Evolutionary conservation across 495 filamentous ascomycete species (phyloP).

Genomic region (Penicillium pulvis): DNA sequence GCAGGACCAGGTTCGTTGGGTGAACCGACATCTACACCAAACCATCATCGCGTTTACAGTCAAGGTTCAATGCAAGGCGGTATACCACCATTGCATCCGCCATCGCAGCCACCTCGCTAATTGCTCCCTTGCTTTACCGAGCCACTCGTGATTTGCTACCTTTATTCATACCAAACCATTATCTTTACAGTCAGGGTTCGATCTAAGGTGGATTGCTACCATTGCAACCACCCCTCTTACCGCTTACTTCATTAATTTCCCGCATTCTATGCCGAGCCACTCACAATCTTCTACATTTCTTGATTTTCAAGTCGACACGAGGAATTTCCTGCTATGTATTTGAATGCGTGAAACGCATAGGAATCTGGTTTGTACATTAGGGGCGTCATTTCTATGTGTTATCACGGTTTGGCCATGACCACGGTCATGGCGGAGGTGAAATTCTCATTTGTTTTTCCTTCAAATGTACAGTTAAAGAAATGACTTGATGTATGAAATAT

Average conservation of each 20-base stretch:
- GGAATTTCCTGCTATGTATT: not conserved
- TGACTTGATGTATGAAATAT: conserved; percentile 23
- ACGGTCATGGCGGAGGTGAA: conserved; percentile 1
- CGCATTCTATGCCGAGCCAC: not conserved
- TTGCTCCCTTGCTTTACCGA: not conserved
- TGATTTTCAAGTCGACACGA: not conserved
- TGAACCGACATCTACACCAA: conserved; percentile 26
- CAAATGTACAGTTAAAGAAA: conserved; percentile 30
- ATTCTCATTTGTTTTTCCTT: conserved; percentile 11
- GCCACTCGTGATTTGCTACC: not conserved
- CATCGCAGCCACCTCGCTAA: conserved; percentile 40
- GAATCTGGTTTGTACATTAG: not conserved
- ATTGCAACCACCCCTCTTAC: not conserved
- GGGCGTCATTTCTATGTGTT: conserved; percentile 2
- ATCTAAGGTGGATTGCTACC: not conserved
- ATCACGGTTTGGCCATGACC: conserved; percentile 9
- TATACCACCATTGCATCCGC: conserved; percentile 29
- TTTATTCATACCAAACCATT: not conserved
- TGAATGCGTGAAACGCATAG: not conserved
- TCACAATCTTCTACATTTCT: not conserved
- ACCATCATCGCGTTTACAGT: conserved; percentile 48
- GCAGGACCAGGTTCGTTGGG: conserved; percentile 29
- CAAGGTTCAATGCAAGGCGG: conserved; percentile 38
- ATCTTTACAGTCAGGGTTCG: not conserved
- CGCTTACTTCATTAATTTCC: not conserved